These are phyloP conservation scores for Phyllosticta ampelicida DNA, from an alignment of 2,329 filamentous ascomycete species.

Conservation along the genomic window DNA sequence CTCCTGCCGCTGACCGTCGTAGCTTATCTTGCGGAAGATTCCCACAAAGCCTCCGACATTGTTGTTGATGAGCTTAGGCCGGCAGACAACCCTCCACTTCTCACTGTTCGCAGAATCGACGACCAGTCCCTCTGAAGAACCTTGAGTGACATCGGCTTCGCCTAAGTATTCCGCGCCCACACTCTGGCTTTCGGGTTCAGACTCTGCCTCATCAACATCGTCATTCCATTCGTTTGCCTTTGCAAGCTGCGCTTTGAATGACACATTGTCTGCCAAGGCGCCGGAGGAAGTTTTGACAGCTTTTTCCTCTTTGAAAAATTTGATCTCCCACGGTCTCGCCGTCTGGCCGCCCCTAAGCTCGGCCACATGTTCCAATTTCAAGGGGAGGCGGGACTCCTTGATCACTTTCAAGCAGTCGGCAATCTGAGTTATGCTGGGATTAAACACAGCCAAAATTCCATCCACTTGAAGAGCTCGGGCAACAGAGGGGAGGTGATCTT, in stretches of 20 bases:
- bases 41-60: neutral
- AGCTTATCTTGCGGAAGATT: neutral
- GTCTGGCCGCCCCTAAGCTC: slow-evolving; percentile 46
- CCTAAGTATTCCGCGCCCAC: neutral
- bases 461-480: slow-evolving; percentile 51
- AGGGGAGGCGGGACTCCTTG: slow-evolving; percentile 43
- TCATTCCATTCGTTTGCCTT: neutral
- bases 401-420: slow-evolving; percentile 50
- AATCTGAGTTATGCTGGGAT: slow-evolving; percentile 70
- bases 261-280: neutral
- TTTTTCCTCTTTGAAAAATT: slow-evolving; percentile 36
- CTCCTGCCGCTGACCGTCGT: neutral
- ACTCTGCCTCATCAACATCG: neutral
- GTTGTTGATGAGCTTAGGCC: slow-evolving; percentile 15
- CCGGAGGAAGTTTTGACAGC: slow-evolving; percentile 7
- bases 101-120: neutral
- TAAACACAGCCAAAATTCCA: slow-evolving; percentile 59
- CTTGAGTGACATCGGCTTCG: neutral
- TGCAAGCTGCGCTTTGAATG: neutral
- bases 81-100: slow-evolving; percentile 25
- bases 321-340: slow-evolving; percentile 55
- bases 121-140: neutral
- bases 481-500: slow-evolving; percentile 42
- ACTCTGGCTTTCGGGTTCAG: neutral
- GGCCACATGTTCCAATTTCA: slow-evolving; percentile 48